Conservation (phyloP, 139 green algal species). For the Tetradesmus obliquus region DNA sequence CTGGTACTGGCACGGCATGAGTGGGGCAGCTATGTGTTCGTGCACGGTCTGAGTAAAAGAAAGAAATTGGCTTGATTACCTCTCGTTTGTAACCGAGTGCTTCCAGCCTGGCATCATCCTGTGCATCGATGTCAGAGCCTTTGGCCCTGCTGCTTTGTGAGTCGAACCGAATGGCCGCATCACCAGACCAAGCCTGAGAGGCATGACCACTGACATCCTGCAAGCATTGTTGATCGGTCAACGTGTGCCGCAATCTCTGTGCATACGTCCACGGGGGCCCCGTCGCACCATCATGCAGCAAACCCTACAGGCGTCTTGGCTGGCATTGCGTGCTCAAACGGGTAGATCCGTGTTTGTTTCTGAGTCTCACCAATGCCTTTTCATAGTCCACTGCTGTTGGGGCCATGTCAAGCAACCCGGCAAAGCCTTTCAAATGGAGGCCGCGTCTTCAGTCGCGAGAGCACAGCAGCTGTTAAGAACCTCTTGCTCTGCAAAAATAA, state of each 20-base stretch:
- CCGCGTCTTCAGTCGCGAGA: too few relatives aligned
- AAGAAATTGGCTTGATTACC: background rate
- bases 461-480: background rate
- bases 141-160: background rate
- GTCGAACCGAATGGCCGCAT: background rate
- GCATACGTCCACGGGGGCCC: too few relatives aligned
- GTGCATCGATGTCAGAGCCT: background rate
- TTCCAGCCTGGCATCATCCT: conserved; percentile 4
- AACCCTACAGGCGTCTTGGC: background rate
- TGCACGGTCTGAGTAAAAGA: background rate
- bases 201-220: background rate
- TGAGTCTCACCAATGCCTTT: background rate
- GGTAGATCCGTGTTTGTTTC: background rate
- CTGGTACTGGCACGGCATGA: background rate
- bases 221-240: background rate
- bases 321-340: background rate
- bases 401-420: background rate
- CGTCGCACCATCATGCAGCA: background rate
- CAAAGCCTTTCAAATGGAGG: background rate
- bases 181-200: background rate
- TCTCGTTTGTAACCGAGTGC: conserved; percentile 15
- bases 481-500: background rate
- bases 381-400: background rate
- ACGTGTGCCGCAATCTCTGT: background rate
- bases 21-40: background rate